Base-by-base conservation (phyloP, 2,329 filamentous ascomycete species). In the Zarea fungicola region DNA sequence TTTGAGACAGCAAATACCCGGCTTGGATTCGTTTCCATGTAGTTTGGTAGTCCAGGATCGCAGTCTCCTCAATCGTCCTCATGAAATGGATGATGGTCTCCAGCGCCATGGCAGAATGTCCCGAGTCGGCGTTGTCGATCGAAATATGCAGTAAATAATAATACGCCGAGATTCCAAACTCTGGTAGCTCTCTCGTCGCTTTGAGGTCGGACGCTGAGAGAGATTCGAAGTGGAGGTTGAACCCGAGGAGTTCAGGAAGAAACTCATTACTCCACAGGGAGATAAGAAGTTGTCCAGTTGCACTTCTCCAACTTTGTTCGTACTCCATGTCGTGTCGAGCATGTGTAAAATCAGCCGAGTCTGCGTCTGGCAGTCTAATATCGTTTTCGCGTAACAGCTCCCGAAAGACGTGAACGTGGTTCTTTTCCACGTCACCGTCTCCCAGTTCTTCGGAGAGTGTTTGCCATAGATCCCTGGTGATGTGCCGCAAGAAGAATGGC, bases 401-500 rank as follows among this genome's bases (percentile, higher is more conserved):
- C 5, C 57, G 54, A 45, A 65, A 68, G 22, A 68, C 40, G 29
- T 55, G 45, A 0, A 73, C 70, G 49, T 77, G 74, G 49, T 76
- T 69, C 56, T 73, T 71, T 10, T 58, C 56, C 6, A 69, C 52
- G 51, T 76, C 67, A 0, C 74, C 75, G 53, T 77, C 70, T 1
- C 74, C 75, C 6, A 76, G 60, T 52, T 78, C 75, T 52, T 77
- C 74, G 1, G 71, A 72, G 43, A 76, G 60, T 6, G 75, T 65
- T 52, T 73, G 73, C 74, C 73, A 77, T 4, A 68, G 67, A 26
- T 25, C 19, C n/a, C 22, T 40, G 7, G 16, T 40, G 13, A 40
- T 10, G 9, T n/a, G 67, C 60, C 65, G 64, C 18, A 70, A 58
- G 8, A 55, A 53, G 52, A 73, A 72, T 4, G 71, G 70, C 0